Evolutionary conservation across 768 basidiomycete species (phyloP).

Genomic region (Phaeotremella fagi): DNA sequence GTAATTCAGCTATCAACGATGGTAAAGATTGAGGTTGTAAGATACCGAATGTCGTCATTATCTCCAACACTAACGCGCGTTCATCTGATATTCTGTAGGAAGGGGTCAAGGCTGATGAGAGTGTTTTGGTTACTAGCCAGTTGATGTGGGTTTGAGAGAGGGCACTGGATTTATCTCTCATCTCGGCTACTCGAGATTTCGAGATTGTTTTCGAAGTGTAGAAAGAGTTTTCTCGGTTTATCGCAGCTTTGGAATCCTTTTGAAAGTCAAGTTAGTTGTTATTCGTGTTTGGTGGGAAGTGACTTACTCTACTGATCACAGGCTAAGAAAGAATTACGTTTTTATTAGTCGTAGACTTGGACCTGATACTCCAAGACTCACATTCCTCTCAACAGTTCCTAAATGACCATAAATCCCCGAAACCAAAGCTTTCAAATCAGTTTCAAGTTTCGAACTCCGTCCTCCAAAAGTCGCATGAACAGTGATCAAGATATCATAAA

Average conservation of each 20-base stretch:
- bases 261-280: not conserved
- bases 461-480: conserved; percentile 37
- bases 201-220: conserved; percentile 24
- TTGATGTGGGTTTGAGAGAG: conserved; percentile 18
- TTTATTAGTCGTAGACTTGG: too few relatives aligned
- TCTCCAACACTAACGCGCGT: conserved; percentile 22
- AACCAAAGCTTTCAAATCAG: conserved; percentile 35
- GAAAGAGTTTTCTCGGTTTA: conserved; percentile 29
- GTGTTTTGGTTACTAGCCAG: conserved; percentile 27
- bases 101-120: conserved; percentile 13
- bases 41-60: conserved; percentile 28
- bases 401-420: conserved; percentile 38
- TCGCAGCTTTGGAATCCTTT: conserved; percentile 41
- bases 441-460: conserved; percentile 13
- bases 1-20: conserved; percentile 26
- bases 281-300: not conserved
- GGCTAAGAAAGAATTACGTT: conserved; percentile 16
- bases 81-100: conserved; percentile 19
- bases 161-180: conserved; percentile 27
- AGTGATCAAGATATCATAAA: conserved; percentile 28
- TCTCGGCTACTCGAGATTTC: conserved; percentile 26
- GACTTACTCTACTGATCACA: conserved; percentile 37
- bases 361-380: too few relatives aligned
- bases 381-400: conserved; percentile 41
- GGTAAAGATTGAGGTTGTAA: conserved; percentile 23